These are phyloP conservation scores for Wallacemonas sp. DNA, from an alignment of 208 protist species.

Conservation along the genomic window DNA sequence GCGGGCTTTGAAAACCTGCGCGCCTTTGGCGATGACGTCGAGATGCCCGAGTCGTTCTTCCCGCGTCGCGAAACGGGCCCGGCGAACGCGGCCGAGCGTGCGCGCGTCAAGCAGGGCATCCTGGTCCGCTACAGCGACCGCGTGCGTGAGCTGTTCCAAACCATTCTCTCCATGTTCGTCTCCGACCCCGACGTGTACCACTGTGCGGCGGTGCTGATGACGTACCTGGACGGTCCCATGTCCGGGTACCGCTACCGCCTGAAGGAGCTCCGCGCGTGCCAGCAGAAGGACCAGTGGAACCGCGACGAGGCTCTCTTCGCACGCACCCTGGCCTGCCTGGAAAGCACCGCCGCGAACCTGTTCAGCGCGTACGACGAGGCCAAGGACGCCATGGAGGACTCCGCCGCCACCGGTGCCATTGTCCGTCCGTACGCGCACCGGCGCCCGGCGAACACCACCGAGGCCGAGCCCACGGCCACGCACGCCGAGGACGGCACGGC, in stretches of 20 bases:
- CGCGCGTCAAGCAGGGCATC: constrained; percentile 38
- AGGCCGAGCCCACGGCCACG: neutral
- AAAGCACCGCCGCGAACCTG: constrained; percentile 46
- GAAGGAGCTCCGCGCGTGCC: constrained; percentile 83
- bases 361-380: constrained; percentile 36
- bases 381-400: constrained; percentile 24
- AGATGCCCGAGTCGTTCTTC: constrained; percentile 40
- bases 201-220: constrained; percentile 62
- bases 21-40: constrained; percentile 39
- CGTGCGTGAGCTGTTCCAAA: constrained; percentile 66
- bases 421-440: constrained; percentile 6
- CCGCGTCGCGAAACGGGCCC: neutral
- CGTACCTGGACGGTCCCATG: constrained; percentile 78
- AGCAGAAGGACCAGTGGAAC: constrained; percentile 87
- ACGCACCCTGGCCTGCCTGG: constrained; percentile 65
- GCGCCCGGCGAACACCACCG: constrained; percentile 2
- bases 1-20: constrained; percentile 21
- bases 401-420: neutral
- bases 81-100: constrained; percentile 16
- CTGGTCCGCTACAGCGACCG: constrained; percentile 67
- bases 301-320: constrained; percentile 49
- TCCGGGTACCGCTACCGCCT: constrained; percentile 56
- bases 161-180: constrained; percentile 76
- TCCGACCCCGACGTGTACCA: constrained; percentile 84
- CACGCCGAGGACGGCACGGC: neutral